These are phyloP conservation scores for Eucalyptus leucophloia DNA, from an alignment of 345 rosid species.

Conservation along the genomic window DNA sequence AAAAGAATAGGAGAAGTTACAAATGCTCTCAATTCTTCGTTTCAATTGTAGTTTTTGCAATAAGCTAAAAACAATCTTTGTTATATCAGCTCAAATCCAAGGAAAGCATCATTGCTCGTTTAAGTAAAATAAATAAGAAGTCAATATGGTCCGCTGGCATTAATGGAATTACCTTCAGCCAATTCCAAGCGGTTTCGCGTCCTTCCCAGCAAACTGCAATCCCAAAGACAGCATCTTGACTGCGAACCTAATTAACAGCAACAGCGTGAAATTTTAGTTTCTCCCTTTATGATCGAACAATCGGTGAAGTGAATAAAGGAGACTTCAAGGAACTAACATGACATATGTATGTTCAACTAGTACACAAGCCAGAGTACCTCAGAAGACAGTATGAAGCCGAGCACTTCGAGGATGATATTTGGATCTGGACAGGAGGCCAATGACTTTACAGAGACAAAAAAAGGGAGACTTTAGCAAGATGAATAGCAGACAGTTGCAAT, in stretches of 20 bases:
- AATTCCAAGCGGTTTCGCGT: constrained; percentile 85
- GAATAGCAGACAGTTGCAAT: neutral
- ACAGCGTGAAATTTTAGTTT: neutral
- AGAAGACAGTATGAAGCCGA: constrained; percentile 45
- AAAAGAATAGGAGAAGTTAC: neutral
- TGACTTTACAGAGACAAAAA: constrained; percentile 32
- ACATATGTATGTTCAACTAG: neutral
- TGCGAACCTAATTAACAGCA: constrained; percentile 45
- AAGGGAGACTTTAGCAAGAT: neutral
- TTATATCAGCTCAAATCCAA: neutral
- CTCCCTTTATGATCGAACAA: neutral
- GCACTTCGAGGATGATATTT: constrained; percentile 47
- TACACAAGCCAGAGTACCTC: constrained; percentile 38
- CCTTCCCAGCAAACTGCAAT: constrained; percentile 69
- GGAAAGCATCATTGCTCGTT: neutral
- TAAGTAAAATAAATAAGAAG: neutral
- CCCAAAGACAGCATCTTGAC: constrained; percentile 77
- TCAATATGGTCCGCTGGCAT: neutral
- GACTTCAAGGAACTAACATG: neutral
- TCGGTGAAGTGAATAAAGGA: neutral
- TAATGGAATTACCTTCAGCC: constrained; percentile 52
- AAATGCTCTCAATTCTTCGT: neutral
- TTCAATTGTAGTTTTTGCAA: neutral
- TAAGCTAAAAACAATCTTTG: neutral
- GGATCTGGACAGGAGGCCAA: constrained; percentile 65